Percentiles rank a stretch among this genome's conserved stretches.
Evolutionary conservation across 805 yeast genomes (phyloP).

Genomic region (Saccharomycopsis sp.): DNA sequence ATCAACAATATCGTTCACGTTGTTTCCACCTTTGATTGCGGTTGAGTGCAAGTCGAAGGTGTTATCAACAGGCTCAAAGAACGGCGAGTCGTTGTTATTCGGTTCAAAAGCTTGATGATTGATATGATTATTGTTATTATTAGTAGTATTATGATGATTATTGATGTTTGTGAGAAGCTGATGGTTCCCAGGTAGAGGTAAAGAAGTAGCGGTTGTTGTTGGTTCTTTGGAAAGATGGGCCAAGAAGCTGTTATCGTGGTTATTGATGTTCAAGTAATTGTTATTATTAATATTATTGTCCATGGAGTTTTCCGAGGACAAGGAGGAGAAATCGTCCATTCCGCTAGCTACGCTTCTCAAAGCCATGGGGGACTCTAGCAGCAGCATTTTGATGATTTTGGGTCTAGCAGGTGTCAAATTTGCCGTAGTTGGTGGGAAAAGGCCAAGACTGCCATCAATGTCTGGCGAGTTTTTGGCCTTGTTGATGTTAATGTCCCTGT

Average conservation of each 20-base stretch:
- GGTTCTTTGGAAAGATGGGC: not conserved
- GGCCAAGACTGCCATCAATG: no score
- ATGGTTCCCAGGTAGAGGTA: not conserved
- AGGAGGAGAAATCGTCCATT: constrained; percentile 3
- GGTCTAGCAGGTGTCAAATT: no score
- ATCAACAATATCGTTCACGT: constrained; percentile 4
- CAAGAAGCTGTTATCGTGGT: no score
- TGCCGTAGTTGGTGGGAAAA: no score
- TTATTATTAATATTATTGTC: constrained; percentile 5
- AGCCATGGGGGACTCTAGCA: no score
- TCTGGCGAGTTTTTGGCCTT: constrained; percentile 16
- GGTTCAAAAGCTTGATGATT: not conserved
- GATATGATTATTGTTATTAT: not conserved
- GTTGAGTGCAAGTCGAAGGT: no score
- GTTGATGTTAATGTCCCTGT: constrained; percentile 15
- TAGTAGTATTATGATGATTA: no score
- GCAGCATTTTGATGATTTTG: no score
- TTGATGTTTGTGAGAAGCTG: not conserved
- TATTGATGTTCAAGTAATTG: not conserved
- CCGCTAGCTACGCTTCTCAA: no score
- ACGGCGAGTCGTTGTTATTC: constrained; percentile 9
- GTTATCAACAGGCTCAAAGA: constrained; percentile 16
- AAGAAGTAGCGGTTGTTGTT: not conserved
- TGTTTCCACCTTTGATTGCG: no score
- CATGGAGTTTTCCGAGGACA: constrained; percentile 9